These are phyloP conservation scores for Solanum chmielewskii DNA, from an alignment of 257 asterid genomes.

Conservation along the genomic window DNA sequence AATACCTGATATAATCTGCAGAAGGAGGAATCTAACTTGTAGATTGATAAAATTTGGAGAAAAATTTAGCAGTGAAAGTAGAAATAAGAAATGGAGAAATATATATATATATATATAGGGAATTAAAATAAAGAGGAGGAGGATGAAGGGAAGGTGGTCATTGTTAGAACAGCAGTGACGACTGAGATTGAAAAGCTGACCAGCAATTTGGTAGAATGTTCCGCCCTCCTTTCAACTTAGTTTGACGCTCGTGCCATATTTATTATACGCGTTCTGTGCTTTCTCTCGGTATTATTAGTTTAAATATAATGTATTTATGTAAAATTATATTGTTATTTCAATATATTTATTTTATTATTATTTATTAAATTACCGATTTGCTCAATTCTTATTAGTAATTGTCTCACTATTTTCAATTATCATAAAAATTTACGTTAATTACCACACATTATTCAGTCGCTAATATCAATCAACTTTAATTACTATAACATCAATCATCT, in stretches of 20 bases:
- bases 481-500: too few species aligned
- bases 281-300: too few species aligned
- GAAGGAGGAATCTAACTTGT: background rate
- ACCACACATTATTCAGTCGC: too few species aligned
- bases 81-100: background rate
- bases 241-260: background rate
- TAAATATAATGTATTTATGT: too few species aligned
- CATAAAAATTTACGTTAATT: too few species aligned
- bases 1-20: background rate
- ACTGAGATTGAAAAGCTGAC: background rate
- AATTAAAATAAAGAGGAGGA: background rate
- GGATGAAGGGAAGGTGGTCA: background rate
- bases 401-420: too few species aligned
- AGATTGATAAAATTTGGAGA: background rate
- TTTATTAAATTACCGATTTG: too few species aligned
- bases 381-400: too few species aligned
- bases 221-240: background rate
- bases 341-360: too few species aligned
- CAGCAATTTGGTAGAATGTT: background rate
- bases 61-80: background rate
- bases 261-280: background rate
- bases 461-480: too few species aligned
- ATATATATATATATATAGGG: background rate
- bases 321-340: too few species aligned
- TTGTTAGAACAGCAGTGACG: background rate